Conservation (phyloP, 2,329 filamentous ascomycete genomes). For the Colletotrichum graminicola region DNA sequence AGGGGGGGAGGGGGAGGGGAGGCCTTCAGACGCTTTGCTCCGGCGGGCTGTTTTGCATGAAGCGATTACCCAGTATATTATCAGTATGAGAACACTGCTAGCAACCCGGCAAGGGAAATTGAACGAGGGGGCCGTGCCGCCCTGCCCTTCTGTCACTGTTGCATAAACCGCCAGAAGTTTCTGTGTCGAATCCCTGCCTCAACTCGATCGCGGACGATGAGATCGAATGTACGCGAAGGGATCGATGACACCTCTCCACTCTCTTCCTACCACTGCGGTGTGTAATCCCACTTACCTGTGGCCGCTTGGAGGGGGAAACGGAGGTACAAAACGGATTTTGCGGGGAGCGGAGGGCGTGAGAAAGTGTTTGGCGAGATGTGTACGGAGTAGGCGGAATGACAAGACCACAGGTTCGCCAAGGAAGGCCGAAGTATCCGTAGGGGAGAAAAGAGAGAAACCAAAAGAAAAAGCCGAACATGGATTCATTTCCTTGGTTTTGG, state of each 20-base stretch:
- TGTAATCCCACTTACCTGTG: neutral
- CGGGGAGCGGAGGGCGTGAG: neutral
- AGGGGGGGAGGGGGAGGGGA: neutral
- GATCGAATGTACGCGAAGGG: neutral
- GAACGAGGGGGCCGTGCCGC: neutral
- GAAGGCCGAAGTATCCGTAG: neutral
- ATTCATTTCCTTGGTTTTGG: neutral
- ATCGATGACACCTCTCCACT: neutral
- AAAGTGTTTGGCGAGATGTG: neutral
- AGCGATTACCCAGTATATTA: neutral
- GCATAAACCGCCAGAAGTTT: constrained; percentile 3
- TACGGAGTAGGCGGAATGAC: neutral
- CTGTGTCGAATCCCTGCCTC: neutral
- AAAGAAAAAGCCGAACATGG: neutral
- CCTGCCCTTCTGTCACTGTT: neutral
- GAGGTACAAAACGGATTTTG: neutral
- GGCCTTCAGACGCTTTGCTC: constrained; percentile 4
- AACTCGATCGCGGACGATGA: neutral
- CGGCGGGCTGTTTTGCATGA: neutral
- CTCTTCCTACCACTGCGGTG: neutral
- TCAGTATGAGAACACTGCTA: neutral
- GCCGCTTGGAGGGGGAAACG: no score
- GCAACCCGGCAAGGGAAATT: neutral
- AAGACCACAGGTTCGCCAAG: constrained; percentile 11
- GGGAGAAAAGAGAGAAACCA: neutral